Evolutionary conservation across 352 stramenopile genomes (phyloP).

Genomic region (Thraustochytrium striatum): DNA sequence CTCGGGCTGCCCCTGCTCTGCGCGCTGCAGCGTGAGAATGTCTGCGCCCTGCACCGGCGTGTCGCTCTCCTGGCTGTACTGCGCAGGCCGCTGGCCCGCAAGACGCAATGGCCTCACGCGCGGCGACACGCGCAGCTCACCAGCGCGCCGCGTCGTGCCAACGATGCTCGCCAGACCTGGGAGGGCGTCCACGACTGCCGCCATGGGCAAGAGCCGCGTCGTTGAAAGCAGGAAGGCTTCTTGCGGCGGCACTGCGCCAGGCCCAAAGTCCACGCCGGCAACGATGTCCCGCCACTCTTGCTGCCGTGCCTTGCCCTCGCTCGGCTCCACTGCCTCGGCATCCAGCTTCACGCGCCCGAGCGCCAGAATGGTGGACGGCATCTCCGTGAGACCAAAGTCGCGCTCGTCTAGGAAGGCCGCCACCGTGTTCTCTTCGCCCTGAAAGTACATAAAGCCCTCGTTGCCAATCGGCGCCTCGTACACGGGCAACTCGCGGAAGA

Average conservation of each 20-base stretch:
- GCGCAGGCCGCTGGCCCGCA: too few species aligned
- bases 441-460: background rate
- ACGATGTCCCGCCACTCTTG: background rate
- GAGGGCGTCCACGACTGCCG: background rate
- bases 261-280: background rate
- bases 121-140: too few species aligned
- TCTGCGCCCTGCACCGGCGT: too few species aligned
- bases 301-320: background rate
- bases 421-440: slow-evolving; percentile 12
- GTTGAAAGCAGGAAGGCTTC: background rate
- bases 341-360: background rate
- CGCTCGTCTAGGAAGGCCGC: slow-evolving; percentile 6
- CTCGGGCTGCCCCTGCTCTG: slow-evolving; percentile 25
- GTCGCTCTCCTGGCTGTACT: slow-evolving; percentile 18
- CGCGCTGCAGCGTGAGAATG: background rate
- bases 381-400: background rate
- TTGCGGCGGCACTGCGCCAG: background rate
- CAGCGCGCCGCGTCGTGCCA: too few species aligned
- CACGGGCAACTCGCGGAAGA: background rate
- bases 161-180: too few species aligned
- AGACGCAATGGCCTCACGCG: too few species aligned
- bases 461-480: slow-evolving; percentile 12
- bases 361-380: background rate
- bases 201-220: background rate
- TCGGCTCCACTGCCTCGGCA: background rate